Percentiles rank a stretch among this genome's conserved stretches.
Conservation (phyloP, 169 alveolate species). For the Cryptosporidium sp. region DNA sequence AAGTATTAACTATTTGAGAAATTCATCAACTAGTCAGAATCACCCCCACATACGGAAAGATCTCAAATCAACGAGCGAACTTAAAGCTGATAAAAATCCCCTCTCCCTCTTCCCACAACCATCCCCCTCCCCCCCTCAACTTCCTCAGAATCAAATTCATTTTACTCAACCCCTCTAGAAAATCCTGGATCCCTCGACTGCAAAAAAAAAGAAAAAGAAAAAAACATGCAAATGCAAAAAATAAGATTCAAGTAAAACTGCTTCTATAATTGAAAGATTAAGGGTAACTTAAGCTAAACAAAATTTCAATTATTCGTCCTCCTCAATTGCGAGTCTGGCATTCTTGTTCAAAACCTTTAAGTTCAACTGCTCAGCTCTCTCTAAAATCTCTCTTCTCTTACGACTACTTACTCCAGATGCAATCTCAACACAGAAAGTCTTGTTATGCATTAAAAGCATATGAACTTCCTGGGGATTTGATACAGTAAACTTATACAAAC, state of each 20-base stretch:
- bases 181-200: conserved; percentile 4
- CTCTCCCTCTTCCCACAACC: not conserved
- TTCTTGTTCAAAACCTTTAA: conserved; percentile 90
- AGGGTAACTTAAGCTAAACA: conserved; percentile 23
- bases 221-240: conserved; percentile 5
- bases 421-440: conserved; percentile 93
- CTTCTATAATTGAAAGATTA: conserved; percentile 50
- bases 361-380: conserved; percentile 95
- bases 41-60: not conserved
- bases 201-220: not conserved
- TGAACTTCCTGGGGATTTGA: conserved; percentile 91
- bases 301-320: conserved; percentile 67
- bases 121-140: conserved; percentile 2
- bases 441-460: conserved; percentile 95
- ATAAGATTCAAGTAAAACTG: not conserved
- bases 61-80: conserved; percentile 16
- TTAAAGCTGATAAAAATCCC: not conserved
- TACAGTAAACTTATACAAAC: conserved; percentile 93
- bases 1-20: not conserved
- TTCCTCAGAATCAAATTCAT: not conserved
- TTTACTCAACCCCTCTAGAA: not conserved
- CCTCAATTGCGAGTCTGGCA: conserved; percentile 83
- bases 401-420: conserved; percentile 93
- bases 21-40: not conserved
- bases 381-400: conserved; percentile 91